Conservation (phyloP, 1,139 yeast genomes). For the Pichia sp. region DNA sequence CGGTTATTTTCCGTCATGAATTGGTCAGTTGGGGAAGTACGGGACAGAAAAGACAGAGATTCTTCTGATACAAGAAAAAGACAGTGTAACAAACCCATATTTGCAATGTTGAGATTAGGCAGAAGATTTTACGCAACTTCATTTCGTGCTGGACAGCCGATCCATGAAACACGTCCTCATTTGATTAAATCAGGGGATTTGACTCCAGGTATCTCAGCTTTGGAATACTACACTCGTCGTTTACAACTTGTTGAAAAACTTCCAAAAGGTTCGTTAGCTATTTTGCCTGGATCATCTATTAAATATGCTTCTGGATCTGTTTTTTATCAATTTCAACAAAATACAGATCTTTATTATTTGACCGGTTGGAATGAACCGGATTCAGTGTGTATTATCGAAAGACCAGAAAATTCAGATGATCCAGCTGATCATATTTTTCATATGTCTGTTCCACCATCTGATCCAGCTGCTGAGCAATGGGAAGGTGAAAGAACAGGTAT, state of each 20-base stretch:
- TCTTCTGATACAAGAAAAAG: too few species aligned
- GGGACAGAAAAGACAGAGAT: too few species aligned
- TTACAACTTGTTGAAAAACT: conserved; percentile 47
- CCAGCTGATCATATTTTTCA: conserved; percentile 43
- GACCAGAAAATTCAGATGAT: conserved; percentile 48
- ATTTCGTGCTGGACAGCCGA: conserved; percentile 70
- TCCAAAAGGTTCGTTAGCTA: conserved; percentile 62
- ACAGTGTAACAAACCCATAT: too few species aligned
- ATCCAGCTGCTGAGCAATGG: conserved; percentile 78
- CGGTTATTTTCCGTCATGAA: too few species aligned
- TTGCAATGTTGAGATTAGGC: conserved; percentile 1
- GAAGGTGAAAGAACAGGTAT: conserved; percentile 90
- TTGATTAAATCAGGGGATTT: conserved; percentile 67
- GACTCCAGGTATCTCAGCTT: conserved; percentile 82
- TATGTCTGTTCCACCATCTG: conserved; percentile 83
- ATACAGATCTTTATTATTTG: conserved; percentile 77
- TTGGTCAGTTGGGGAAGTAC: too few species aligned
- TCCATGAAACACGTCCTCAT: conserved; percentile 78
- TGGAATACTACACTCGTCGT: conserved; percentile 75
- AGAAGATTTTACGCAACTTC: conserved; percentile 7
- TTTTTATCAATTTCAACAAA: conserved; percentile 86
- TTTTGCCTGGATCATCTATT: conserved; percentile 64
- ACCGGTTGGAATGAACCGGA: conserved; percentile 95
- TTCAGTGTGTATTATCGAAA: conserved; percentile 70
- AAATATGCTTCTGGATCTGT: conserved; percentile 87